Conservation (phyloP, 495 filamentous ascomycete genomes). For the Podospora anserina region DNA sequence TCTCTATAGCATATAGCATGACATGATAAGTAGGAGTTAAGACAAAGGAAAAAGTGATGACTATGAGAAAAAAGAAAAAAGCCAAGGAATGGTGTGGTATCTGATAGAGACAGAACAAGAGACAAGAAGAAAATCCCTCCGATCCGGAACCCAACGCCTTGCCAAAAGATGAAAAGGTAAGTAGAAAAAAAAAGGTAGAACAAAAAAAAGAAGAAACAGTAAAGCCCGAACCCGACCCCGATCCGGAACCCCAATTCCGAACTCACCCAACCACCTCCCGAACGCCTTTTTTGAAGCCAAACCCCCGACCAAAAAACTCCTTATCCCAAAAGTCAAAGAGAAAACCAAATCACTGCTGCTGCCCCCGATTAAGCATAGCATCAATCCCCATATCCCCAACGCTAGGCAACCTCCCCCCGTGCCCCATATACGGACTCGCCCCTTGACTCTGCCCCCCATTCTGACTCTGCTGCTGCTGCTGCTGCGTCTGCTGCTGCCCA, state of each 20-base stretch:
- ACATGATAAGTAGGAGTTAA: background rate
- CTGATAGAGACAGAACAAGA: background rate
- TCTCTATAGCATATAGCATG: slow-evolving; percentile 2
- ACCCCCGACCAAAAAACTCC: slow-evolving; percentile 1
- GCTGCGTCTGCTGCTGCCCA: background rate
- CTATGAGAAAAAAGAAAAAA: background rate
- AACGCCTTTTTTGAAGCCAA: background rate
- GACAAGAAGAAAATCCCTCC: slow-evolving; percentile 4
- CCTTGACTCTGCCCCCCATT: slow-evolving; percentile 32
- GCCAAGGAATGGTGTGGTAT: background rate
- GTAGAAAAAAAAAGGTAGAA: background rate
- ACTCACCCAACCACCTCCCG: background rate
- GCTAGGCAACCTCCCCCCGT: slow-evolving; percentile 47
- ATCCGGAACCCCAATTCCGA: background rate
- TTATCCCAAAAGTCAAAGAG: slow-evolving; percentile 7
- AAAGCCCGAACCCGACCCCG: background rate
- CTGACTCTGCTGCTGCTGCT: background rate
- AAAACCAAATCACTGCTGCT: slow-evolving; percentile 24
- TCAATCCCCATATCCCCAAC: slow-evolving; percentile 56
- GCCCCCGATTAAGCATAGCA: slow-evolving; percentile 49
- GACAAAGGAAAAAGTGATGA: background rate
- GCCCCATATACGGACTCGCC: slow-evolving; percentile 46
- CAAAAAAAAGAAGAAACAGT: slow-evolving; percentile 12
- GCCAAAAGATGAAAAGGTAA: slow-evolving; percentile 9
- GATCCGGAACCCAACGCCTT: background rate